These are phyloP conservation scores for Cynara cardunculus DNA, from an alignment of 129 eudicot species.

Conservation along the genomic window DNA sequence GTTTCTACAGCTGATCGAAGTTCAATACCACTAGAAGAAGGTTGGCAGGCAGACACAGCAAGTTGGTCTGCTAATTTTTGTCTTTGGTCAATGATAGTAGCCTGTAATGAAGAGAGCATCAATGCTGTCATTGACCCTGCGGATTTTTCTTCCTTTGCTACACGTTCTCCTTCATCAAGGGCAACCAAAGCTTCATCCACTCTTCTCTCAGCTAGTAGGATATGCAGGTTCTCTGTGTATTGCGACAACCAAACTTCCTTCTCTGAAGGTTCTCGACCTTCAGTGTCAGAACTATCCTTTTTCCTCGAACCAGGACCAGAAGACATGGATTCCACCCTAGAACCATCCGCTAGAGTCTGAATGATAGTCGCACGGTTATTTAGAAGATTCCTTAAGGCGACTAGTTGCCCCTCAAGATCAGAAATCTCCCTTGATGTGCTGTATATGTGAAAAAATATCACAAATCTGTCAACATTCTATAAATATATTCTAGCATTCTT, in stretches of 20 bases:
- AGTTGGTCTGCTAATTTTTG: conserved; percentile 77
- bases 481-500: background rate
- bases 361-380: conserved; percentile 59
- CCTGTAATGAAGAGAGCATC: conserved; percentile 37
- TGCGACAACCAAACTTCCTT: conserved; percentile 66
- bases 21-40: conserved; percentile 63
- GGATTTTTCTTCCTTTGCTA: conserved; percentile 40
- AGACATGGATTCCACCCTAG: conserved; percentile 43
- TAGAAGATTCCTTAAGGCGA: conserved; percentile 67
- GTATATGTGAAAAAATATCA: conserved; percentile 24
- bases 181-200: conserved; percentile 70
- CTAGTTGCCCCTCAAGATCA: conserved; percentile 92
- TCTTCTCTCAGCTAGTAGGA: conserved; percentile 74
- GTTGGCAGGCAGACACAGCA: conserved; percentile 76
- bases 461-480: background rate
- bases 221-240: conserved; percentile 62
- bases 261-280: conserved; percentile 50
- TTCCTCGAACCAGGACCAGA: conserved; percentile 37
- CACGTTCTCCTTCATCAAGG: conserved; percentile 71
- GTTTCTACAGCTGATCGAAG: conserved; percentile 71
- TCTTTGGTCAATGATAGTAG: conserved; percentile 49
- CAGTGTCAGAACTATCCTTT: conserved; percentile 27
- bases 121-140: conserved; percentile 30
- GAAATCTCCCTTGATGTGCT: conserved; percentile 89
- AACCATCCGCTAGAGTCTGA: conserved; percentile 82